These are phyloP conservation scores for Evernia prunastri DNA, from an alignment of 495 filamentous ascomycete genomes.

Conservation along the genomic window DNA sequence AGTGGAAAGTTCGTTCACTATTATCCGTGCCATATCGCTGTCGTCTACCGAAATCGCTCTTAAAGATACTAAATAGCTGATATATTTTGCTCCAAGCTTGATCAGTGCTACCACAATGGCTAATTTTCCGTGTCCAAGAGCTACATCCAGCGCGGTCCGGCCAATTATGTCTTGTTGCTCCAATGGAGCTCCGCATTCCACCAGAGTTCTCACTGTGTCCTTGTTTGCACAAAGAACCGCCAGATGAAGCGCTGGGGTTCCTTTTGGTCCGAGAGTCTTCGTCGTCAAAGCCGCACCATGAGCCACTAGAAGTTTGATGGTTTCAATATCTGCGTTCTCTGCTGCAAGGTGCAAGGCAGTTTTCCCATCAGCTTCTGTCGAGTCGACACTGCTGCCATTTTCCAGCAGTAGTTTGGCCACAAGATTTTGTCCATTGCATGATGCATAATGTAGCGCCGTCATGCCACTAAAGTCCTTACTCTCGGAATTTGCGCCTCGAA, in stretches of 20 bases:
- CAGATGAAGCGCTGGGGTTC: background rate
- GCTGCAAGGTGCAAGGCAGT: background rate
- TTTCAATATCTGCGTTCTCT: background rate
- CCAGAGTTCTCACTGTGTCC: background rate
- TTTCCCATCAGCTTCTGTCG: background rate
- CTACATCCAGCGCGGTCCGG: background rate
- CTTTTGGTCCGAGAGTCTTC: background rate
- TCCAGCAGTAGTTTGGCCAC: background rate
- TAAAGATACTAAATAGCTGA: background rate
- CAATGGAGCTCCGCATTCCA: background rate
- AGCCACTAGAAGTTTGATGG: background rate
- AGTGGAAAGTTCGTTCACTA: background rate
- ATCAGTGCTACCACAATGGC: background rate
- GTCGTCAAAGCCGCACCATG: background rate
- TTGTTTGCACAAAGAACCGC: background rate
- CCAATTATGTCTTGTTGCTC: background rate
- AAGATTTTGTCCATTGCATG: background rate
- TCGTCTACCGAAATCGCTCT: background rate
- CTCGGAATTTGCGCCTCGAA: background rate
- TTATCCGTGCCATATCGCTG: background rate
- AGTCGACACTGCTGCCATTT: background rate
- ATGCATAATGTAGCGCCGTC: background rate
- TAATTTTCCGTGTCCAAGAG: rapidly evolving
- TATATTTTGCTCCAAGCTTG: background rate
- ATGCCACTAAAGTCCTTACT: background rate